Base-by-base conservation (phyloP, 2,329 filamentous ascomycete species). In the Fusarium sp. region DNA sequence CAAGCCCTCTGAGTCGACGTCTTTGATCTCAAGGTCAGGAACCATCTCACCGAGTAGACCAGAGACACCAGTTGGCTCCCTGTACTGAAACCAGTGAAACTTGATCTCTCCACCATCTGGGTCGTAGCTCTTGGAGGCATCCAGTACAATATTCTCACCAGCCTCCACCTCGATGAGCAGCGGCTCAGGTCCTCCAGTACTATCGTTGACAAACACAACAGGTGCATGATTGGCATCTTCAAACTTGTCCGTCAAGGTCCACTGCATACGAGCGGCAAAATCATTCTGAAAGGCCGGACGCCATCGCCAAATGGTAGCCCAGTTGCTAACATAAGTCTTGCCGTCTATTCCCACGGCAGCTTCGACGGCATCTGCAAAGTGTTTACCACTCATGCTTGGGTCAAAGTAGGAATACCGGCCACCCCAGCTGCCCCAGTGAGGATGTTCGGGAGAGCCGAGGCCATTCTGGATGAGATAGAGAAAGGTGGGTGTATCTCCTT, bases 191-290 rank as follows among this genome's bases (percentile, higher is more conserved):
- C 54, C 54, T 1, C 54, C 33, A 9, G 33, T 58, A 3, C 54
- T 58, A 10, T 38, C 33, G 3, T 58, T 58, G 22, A 58, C 54
- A 20, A 38, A 40, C 6, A 27, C 54, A 17, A 58, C 54, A 25
- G 54, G 54, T 2, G 54, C 54, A 9, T 58, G 54, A 25, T 58
- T 58, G 27, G 17, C 37, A 14, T 37, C n/a, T 4, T 30, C 25
- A 45, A 43, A 43, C 20, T 60, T 30, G 8, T 43, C 27, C 6
- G 12, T 17, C 35, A 60, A 15, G 4, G 57, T 60, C 57, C 57
- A 60, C 35, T 60, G 57, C 57, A 60, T 60, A 7, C 57, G 57
- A 14, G 57, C 57, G 3, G 57, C 57, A 43, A 60, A 60, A 37
- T 60, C 57, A 5, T 60, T 60, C 35, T 60, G 57, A 3, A 60